These are phyloP conservation scores for Leishmania martiniquensis DNA, from an alignment of 208 protist genomes.

Conservation along the genomic window DNA sequence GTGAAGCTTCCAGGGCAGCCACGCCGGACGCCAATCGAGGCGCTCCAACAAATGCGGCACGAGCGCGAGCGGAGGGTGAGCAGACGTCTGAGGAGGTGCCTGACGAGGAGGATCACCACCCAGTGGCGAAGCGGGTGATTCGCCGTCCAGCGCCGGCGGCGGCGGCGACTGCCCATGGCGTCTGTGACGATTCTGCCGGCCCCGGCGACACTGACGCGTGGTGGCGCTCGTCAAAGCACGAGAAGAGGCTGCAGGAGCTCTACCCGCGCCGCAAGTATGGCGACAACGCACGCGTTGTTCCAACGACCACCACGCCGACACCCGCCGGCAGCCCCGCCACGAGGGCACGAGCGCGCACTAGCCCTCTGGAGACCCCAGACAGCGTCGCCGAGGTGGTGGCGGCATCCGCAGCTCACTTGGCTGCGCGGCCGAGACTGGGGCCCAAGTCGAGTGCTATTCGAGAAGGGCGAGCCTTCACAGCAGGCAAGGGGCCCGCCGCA, in stretches of 20 bases:
- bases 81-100: slow-evolving; percentile 8
- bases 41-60: background rate
- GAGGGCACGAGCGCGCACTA: background rate
- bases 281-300: slow-evolving; percentile 41
- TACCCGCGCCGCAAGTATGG: slow-evolving; percentile 71
- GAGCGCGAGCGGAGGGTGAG: slow-evolving; percentile 4
- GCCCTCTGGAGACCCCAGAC: background rate
- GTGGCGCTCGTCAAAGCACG: slow-evolving; percentile 71
- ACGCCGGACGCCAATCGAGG: background rate
- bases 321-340: background rate
- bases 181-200: background rate
- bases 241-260: slow-evolving; percentile 64
- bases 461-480: slow-evolving; percentile 6
- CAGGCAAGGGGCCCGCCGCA: slow-evolving; percentile 7
- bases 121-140: slow-evolving; percentile 8
- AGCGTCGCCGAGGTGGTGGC: background rate
- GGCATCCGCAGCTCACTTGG: background rate
- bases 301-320: background rate
- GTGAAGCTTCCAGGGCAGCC: background rate
- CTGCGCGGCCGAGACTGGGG: slow-evolving; percentile 9
- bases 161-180: background rate
- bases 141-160: slow-evolving; percentile 3
- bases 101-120: slow-evolving; percentile 17
- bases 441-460: slow-evolving; percentile 27
- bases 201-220: slow-evolving; percentile 58